These are phyloP conservation scores for Hyaloperonospora arabidopsidis DNA, from an alignment of 352 stramenopile genomes.

Conservation along the genomic window DNA sequence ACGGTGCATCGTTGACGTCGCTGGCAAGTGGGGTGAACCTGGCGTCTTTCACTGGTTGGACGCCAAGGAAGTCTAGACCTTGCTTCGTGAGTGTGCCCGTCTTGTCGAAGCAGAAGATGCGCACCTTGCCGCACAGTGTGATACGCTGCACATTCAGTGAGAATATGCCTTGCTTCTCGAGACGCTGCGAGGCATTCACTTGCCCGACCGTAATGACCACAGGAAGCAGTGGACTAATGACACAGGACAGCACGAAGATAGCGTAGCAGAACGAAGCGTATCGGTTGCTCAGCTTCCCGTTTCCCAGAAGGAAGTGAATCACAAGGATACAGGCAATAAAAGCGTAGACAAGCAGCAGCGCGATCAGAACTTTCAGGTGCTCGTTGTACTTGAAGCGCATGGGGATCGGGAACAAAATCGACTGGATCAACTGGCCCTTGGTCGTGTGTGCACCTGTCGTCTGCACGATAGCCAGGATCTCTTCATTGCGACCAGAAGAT, in stretches of 20 bases:
- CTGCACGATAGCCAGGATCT: slow-evolving; percentile 71
- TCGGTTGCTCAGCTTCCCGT: slow-evolving; percentile 17
- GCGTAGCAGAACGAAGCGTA: slow-evolving; percentile 62
- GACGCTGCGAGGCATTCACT: slow-evolving; percentile 74
- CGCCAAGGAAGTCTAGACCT: slow-evolving; percentile 71
- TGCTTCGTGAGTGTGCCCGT: slow-evolving; percentile 89
- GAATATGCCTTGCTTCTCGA: slow-evolving; percentile 66
- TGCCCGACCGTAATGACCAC: slow-evolving; percentile 87
- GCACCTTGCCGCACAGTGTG: slow-evolving; percentile 85
- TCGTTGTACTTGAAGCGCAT: slow-evolving; percentile 90
- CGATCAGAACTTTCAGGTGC: slow-evolving; percentile 78
- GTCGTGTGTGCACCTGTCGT: slow-evolving; percentile 79
- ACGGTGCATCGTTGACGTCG: slow-evolving; percentile 38
- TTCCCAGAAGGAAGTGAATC: slow-evolving; percentile 71
- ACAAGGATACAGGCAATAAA: slow-evolving; percentile 61
- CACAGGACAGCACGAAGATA: slow-evolving; percentile 74
- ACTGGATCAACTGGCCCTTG: slow-evolving; percentile 76
- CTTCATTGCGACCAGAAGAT: slow-evolving; percentile 48
- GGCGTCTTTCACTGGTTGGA: slow-evolving; percentile 13
- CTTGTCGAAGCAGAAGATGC: slow-evolving; percentile 89
- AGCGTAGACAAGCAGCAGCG: slow-evolving; percentile 74
- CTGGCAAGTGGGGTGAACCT: slow-evolving; percentile 38
- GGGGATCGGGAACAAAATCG: slow-evolving; percentile 78
- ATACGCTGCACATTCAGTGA: slow-evolving; percentile 81
- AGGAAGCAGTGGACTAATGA: slow-evolving; percentile 75